phyloP scores from a whole-genome alignment of 2,329 filamentous ascomycete genomes.

The Stenocarpella maydis region DNA sequence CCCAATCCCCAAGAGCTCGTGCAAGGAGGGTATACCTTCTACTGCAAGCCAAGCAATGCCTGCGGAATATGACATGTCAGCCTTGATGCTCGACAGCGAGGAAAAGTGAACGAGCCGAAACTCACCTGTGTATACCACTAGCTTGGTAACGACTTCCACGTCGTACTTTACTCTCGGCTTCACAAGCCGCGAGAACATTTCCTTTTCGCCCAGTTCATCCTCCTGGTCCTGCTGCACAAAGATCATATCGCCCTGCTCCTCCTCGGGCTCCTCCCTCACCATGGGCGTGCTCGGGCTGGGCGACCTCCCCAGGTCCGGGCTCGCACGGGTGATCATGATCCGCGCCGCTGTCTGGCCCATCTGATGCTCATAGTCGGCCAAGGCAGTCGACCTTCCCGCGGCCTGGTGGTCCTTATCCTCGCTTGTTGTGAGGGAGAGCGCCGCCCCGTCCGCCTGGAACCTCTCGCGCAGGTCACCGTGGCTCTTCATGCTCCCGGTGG shows the following conservation, averaged over 20 bases:
- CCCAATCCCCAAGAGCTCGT: conserved; percentile 66
- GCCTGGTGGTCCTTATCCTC: conserved; percentile 55
- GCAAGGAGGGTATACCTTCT: conserved; percentile 76
- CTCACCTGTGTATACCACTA: conserved; percentile 92
- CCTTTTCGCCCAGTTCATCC: conserved; percentile 70
- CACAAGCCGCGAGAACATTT: conserved; percentile 85
- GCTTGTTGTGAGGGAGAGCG: conserved; percentile 39
- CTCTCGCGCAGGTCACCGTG: conserved; percentile 51
- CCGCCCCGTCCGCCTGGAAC: conserved; percentile 39
- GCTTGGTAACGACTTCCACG: conserved; percentile 97
- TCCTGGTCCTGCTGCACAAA: conserved; percentile 45
- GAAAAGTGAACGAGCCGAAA: conserved; percentile 30
- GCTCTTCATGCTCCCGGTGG: conserved; percentile 57
- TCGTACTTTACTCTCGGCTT: conserved; percentile 93
- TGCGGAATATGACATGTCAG: conserved; percentile 43
- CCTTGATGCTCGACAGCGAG: neutral
- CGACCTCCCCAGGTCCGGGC: conserved; percentile 37
- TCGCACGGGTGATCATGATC: conserved; percentile 46
- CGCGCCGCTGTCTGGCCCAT: conserved; percentile 70
- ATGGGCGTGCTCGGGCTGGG: conserved; percentile 37
- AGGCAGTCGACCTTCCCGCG: conserved; percentile 42
- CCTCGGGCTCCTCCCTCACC: conserved; percentile 37
- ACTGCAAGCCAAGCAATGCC: conserved; percentile 86
- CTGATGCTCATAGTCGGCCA: conserved; percentile 74
- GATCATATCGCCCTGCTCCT: conserved; percentile 45